These are phyloP conservation scores for Naematelia encephala DNA, from an alignment of 768 basidiomycete species.

Conservation along the genomic window DNA sequence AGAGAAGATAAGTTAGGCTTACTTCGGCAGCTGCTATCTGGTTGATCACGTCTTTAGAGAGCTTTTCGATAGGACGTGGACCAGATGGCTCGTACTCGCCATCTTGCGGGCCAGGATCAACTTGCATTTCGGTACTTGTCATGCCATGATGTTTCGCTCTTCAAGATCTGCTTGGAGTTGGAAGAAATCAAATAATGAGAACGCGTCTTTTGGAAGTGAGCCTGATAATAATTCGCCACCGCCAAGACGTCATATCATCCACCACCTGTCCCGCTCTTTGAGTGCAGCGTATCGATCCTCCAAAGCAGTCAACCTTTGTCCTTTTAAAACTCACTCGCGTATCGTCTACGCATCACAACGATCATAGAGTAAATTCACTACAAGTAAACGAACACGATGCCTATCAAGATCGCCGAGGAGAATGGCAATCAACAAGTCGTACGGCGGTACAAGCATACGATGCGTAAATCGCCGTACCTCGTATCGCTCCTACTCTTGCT, in stretches of 20 bases:
- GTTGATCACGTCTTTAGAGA: constrained; percentile 81
- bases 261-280: not conserved
- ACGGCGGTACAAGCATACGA: constrained; percentile 27
- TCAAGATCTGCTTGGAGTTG: too few species aligned
- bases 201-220: not conserved
- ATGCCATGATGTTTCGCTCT: not conserved
- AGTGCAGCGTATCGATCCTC: not conserved
- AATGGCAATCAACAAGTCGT: not conserved
- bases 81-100: constrained; percentile 24
- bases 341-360: not conserved
- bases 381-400: constrained; percentile 8
- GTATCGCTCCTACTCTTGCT: constrained; percentile 42
- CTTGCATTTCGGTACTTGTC: constrained; percentile 1
- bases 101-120: not conserved
- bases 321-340: not conserved
- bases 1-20: constrained; percentile 10
- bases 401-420: constrained; percentile 11
- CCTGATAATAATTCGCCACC: not conserved
- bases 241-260: not conserved
- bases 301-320: not conserved
- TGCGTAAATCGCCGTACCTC: constrained; percentile 45
- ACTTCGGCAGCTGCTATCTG: constrained; percentile 73
- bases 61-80: constrained; percentile 61
- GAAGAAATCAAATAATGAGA: too few species aligned
- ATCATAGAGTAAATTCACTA: not conserved